These are phyloP conservation scores for Balakata baccata DNA, from an alignment of 345 rosid species.

Conservation along the genomic window DNA sequence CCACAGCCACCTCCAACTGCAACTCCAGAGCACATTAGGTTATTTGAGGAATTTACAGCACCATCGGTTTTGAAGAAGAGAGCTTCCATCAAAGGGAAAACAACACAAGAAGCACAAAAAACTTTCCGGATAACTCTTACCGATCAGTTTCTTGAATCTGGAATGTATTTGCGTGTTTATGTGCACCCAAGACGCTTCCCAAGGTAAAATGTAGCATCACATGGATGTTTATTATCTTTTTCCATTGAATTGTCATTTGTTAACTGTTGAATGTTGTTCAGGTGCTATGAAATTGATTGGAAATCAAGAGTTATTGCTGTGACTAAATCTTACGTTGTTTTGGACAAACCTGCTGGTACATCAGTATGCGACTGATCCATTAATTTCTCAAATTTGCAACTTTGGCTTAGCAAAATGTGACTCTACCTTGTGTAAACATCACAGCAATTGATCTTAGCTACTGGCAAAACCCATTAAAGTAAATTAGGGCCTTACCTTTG, in stretches of 20 bases:
- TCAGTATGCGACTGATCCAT: slow-evolving; percentile 52
- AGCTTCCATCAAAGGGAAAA: slow-evolving; percentile 74
- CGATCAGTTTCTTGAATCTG: slow-evolving; percentile 66
- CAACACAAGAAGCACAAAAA: slow-evolving; percentile 82
- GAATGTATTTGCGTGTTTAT: slow-evolving; percentile 82
- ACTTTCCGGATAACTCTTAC: slow-evolving; percentile 64
- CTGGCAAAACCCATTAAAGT: too few relatives aligned
- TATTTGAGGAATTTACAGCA: slow-evolving; percentile 57
- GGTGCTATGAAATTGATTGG: slow-evolving; percentile 95
- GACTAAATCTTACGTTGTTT: slow-evolving; percentile 67
- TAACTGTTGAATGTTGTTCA: slow-evolving; percentile 24
- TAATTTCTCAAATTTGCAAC: not conserved
- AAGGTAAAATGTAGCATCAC: slow-evolving; percentile 39
- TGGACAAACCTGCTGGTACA: slow-evolving; percentile 96
- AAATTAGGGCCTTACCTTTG: too few relatives aligned
- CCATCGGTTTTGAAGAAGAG: slow-evolving; percentile 67
- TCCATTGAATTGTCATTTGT: not conserved
- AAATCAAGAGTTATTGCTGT: slow-evolving; percentile 69
- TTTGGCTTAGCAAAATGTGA: not conserved
- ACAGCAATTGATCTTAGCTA: not conserved
- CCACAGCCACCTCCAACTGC: slow-evolving; percentile 87
- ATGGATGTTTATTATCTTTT: not conserved
- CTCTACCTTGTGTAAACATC: not conserved
- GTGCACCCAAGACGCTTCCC: slow-evolving; percentile 94
- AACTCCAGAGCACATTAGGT: slow-evolving; percentile 57